These are phyloP conservation scores for Rubroboletus satanas DNA, from an alignment of 768 basidiomycete genomes.

Conservation along the genomic window DNA sequence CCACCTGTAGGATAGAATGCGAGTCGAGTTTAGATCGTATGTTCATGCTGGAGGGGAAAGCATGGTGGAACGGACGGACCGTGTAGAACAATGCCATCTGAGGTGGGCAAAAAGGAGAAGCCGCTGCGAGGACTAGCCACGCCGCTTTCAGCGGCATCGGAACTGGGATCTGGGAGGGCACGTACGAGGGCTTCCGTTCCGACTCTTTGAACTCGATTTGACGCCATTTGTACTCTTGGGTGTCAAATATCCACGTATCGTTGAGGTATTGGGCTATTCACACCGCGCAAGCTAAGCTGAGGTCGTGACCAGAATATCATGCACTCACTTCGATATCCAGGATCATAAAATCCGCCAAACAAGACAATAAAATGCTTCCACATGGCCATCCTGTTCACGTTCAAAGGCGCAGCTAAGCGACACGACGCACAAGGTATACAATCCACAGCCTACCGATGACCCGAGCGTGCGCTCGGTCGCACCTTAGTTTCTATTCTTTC, in stretches of 20 bases:
- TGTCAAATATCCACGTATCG: slow-evolving; percentile 84
- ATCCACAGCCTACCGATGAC: slow-evolving; percentile 54
- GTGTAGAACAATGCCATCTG: slow-evolving; percentile 77
- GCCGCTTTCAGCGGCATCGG: background rate
- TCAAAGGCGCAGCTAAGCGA: background rate
- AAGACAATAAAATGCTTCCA: slow-evolving; percentile 87
- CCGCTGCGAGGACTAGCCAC: slow-evolving; percentile 63
- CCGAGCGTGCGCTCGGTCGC: slow-evolving; percentile 75
- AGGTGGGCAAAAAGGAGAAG: slow-evolving; percentile 76
- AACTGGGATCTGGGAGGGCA: background rate
- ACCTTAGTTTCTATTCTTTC: slow-evolving; percentile 85
- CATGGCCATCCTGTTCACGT: slow-evolving; percentile 64
- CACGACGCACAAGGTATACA: background rate
- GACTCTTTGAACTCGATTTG: slow-evolving; percentile 71
- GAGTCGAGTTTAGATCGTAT: background rate
- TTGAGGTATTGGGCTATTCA: slow-evolving; percentile 70
- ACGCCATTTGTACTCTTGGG: slow-evolving; percentile 81
- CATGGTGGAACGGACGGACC: slow-evolving; percentile 41
- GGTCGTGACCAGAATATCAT: too few relatives aligned
- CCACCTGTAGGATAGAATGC: slow-evolving; percentile 50
- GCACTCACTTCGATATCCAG: slow-evolving; percentile 66
- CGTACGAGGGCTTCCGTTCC: slow-evolving; percentile 71
- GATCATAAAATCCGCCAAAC: slow-evolving; percentile 90
- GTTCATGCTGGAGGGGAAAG: background rate
- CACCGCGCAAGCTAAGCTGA: background rate